phyloP scores from a whole-genome alignment of 768 basidiomycete species.

The Kwoniella sp. region DNA sequence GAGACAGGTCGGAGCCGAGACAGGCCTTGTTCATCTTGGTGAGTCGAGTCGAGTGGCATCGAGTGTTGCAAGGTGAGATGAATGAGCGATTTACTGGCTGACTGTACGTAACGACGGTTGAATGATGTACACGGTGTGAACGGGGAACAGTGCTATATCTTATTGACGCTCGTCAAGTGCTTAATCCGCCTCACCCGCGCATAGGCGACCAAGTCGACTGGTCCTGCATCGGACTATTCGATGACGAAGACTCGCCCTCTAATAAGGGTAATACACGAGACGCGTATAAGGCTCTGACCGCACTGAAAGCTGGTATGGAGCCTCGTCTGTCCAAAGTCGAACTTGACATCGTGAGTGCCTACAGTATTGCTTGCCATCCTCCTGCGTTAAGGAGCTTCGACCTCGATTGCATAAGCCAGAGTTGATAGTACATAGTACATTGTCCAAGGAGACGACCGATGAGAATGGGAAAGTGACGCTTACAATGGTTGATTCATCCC shows the following conservation, averaged over 20 bases:
- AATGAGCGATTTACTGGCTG: neutral
- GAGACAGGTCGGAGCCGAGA: slow-evolving; percentile 26
- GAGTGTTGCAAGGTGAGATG: neutral
- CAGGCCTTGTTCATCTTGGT: slow-evolving; percentile 47
- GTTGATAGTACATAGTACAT: too few relatives aligned
- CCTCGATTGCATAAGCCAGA: too few relatives aligned
- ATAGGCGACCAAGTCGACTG: slow-evolving; percentile 32
- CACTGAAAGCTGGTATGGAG: neutral
- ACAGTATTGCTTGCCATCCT: too few relatives aligned
- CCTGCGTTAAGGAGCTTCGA: too few relatives aligned
- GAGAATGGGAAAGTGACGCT: too few relatives aligned
- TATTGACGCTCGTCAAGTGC: slow-evolving; percentile 41
- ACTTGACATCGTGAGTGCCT: slow-evolving; percentile 32
- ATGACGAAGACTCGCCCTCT: slow-evolving; percentile 16
- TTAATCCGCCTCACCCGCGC: slow-evolving; percentile 15
- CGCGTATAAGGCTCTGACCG: neutral
- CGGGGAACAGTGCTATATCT: slow-evolving; percentile 36
- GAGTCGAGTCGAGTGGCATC: slow-evolving; percentile 10
- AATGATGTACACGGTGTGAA: neutral
- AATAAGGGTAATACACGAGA: neutral
- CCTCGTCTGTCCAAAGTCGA: slow-evolving; percentile 22
- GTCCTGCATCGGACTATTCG: slow-evolving; percentile 35
- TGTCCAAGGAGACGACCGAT: too few relatives aligned
- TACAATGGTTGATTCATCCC: too few relatives aligned
- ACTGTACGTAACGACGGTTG: too few relatives aligned